Conservation (phyloP, 176 grass and related monocot species). For the Metroxylon sagu region DNA sequence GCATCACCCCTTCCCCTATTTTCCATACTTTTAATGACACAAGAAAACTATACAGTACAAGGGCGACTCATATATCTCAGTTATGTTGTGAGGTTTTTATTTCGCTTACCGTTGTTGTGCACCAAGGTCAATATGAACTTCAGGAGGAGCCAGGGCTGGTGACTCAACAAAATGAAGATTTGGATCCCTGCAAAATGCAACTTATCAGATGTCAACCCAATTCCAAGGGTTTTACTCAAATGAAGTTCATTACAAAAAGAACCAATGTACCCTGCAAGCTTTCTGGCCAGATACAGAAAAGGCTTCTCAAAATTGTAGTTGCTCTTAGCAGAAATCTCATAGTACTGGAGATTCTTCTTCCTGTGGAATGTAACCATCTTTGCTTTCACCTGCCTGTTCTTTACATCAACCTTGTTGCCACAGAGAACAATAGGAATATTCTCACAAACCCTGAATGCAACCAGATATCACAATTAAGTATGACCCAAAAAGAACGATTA, state of each 20-base stretch:
- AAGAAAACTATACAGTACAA: too few species aligned
- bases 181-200: conserved; percentile 6
- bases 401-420: conserved; percentile 19
- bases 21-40: too few species aligned
- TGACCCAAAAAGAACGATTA: too few species aligned
- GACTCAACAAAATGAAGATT: conserved; percentile 19
- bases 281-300: conserved; percentile 16
- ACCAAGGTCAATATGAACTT: conserved; percentile 14
- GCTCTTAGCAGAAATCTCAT: conserved; percentile 19
- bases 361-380: conserved; percentile 18
- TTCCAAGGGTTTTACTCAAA: background rate
- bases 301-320: conserved; percentile 25
- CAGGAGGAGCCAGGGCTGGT: conserved; percentile 13
- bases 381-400: conserved; percentile 21
- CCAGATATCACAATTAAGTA: too few species aligned
- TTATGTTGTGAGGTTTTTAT: background rate
- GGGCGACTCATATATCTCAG: too few species aligned
- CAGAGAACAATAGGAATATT: conserved; percentile 19
- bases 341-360: conserved; percentile 20
- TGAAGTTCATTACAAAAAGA: background rate
- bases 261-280: conserved; percentile 9
- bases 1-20: too few species aligned
- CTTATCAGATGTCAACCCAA: background rate
- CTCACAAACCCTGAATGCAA: conserved; percentile 11
- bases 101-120: conserved; percentile 6